phyloP scores from a whole-genome alignment of 768 basidiomycete species.

The Mycena rebaudengoi region DNA sequence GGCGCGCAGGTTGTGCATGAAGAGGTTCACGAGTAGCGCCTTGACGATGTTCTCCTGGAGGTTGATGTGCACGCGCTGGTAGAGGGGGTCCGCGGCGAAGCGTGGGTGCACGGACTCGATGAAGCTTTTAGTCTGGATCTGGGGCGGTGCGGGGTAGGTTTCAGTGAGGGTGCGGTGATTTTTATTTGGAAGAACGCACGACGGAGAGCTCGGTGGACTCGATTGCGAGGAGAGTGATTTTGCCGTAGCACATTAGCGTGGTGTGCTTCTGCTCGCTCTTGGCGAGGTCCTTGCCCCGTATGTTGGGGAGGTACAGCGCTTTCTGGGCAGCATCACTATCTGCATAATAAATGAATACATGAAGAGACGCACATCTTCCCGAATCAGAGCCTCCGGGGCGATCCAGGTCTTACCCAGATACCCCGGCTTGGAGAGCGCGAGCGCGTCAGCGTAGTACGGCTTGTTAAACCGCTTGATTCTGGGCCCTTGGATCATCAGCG shows the following conservation, averaged over 20 bases:
- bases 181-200: slow-evolving; percentile 59
- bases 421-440: slow-evolving; percentile 72
- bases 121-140: slow-evolving; percentile 87
- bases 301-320: slow-evolving; percentile 91
- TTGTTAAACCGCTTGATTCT: slow-evolving; percentile 67
- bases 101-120: slow-evolving; percentile 60
- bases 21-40: slow-evolving; percentile 87
- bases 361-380: slow-evolving; percentile 77
- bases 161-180: background rate
- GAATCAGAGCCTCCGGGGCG: slow-evolving; percentile 87
- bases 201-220: slow-evolving; percentile 90
- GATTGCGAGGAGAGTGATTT: slow-evolving; percentile 82
- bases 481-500: slow-evolving; percentile 14
- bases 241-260: slow-evolving; percentile 77
- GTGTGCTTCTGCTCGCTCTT: slow-evolving; percentile 70
- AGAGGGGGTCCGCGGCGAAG: slow-evolving; percentile 64
- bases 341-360: background rate
- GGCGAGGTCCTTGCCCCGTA: slow-evolving; percentile 75
- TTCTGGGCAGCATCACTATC: slow-evolving; percentile 57
- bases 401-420: slow-evolving; percentile 97
- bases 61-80: slow-evolving; percentile 87
- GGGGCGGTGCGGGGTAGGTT: slow-evolving; percentile 6
- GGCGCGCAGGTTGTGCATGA: slow-evolving; percentile 76
- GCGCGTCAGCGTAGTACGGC: slow-evolving; percentile 87
- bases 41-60: slow-evolving; percentile 95